Conservation (phyloP, 371 early-diverging fungal species). For the Mucor piriformis region DNA sequence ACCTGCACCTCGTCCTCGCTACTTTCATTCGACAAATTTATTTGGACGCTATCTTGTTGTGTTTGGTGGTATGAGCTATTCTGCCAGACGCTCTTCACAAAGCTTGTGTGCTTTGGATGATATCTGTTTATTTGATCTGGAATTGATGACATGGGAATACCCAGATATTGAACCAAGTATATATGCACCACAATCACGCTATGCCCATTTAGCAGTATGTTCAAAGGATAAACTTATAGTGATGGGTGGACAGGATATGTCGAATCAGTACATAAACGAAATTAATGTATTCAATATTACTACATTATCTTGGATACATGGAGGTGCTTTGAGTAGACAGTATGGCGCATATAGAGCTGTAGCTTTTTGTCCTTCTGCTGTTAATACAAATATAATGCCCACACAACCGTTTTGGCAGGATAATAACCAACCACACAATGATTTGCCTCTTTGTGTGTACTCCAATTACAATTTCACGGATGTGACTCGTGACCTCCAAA, state of each 20-base stretch:
- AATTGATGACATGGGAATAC: slow-evolving; percentile 58
- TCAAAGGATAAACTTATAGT: slow-evolving; percentile 55
- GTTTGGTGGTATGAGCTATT: slow-evolving; percentile 71
- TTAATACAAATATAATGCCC: slow-evolving; percentile 12
- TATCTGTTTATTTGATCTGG: slow-evolving; percentile 64
- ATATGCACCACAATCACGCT: slow-evolving; percentile 64
- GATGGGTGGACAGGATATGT: slow-evolving; percentile 76
- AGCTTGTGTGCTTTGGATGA: slow-evolving; percentile 64
- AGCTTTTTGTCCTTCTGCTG: slow-evolving; percentile 42
- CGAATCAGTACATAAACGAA: slow-evolving; percentile 73
- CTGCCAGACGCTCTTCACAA: slow-evolving; percentile 22
- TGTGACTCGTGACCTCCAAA: slow-evolving; percentile 71
- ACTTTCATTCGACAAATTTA: slow-evolving; percentile 78
- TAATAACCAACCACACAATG: slow-evolving; percentile 1
- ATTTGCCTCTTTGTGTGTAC: slow-evolving; percentile 60
- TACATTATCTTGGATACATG: slow-evolving; percentile 62
- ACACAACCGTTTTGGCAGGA: slow-evolving; percentile 28
- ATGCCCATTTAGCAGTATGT: slow-evolving; percentile 71
- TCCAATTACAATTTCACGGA: slow-evolving; percentile 83
- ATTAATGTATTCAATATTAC: slow-evolving; percentile 69
- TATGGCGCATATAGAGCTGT: slow-evolving; percentile 81
- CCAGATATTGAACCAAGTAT: slow-evolving; percentile 45
- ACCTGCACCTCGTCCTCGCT: slow-evolving; percentile 56
- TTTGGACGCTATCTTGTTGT: slow-evolving; percentile 58
- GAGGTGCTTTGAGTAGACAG: slow-evolving; percentile 61